Percentiles rank a stretch among this genome's conserved stretches.
phyloP scores from a whole-genome alignment of 2,329 filamentous ascomycete species.

The Blastomyces gilchristii region DNA sequence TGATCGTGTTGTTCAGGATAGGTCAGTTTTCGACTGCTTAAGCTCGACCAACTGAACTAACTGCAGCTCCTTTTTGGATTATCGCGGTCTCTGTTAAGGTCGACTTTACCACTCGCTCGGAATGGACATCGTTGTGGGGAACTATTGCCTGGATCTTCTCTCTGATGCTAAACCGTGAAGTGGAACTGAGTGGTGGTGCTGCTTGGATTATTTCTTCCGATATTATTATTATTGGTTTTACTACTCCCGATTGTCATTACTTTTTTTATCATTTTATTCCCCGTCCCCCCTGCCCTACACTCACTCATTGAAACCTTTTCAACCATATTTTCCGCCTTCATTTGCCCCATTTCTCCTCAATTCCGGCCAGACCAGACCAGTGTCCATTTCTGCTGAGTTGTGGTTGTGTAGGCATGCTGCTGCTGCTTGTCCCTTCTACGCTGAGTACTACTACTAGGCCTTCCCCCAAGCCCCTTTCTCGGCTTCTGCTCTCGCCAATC shows the following conservation, averaged over 20 bases:
- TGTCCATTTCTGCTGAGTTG: not conserved
- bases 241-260: not conserved
- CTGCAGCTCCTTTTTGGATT: slow-evolving; percentile 1
- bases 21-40: not conserved
- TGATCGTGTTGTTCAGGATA: not conserved
- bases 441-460: slow-evolving; percentile 4
- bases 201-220: not conserved
- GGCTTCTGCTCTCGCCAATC: slow-evolving; percentile 17
- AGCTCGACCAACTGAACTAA: not conserved
- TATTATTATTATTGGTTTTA: not conserved
- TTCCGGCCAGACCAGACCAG: not conserved
- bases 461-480: slow-evolving; percentile 21
- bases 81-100: not conserved
- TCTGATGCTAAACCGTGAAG: not conserved
- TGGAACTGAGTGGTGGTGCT: no score
- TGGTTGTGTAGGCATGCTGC: slow-evolving; percentile 4
- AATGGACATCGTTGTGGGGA: not conserved
- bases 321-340: no score
- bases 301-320: not conserved
- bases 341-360: not conserved
- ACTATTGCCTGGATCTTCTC: slow-evolving; percentile 1
- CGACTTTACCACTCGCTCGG: not conserved
- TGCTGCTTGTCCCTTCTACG: not conserved
- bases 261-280: not conserved
- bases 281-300: not conserved